Base-by-base conservation (phyloP, 495 filamentous ascomycete genomes). In the Talaromyces adpressus region DNA sequence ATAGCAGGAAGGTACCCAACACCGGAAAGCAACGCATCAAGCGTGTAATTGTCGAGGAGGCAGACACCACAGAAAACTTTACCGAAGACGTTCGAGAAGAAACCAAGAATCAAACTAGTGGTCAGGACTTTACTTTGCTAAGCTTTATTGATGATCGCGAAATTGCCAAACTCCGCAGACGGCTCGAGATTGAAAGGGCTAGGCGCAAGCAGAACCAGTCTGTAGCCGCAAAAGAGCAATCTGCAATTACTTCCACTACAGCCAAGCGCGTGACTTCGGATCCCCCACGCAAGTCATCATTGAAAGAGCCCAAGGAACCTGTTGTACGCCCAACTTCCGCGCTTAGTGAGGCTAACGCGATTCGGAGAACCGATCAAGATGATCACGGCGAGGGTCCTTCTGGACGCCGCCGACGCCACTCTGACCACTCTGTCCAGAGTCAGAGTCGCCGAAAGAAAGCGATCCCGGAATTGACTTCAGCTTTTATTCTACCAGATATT, bases 381-480 rank as follows among this genome's bases (percentile, higher is more conserved):
- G 72, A 78, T 51, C 72, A 62, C 16, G 73, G 77, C 2, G 69
- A 64, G 32, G 73, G 71, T 56, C 62, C 75, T 39, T 67, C 70
- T 6, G 73, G 76, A 54, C 79, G 81, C 32, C 69, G 68, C 7
- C 66, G 78, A 59, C 77, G 80, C 22, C 75, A 82, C 62, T 84
- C 81, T 14, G 80, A 83, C 9, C 71, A 79, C 62, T 77, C 77
- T 2, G 64, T 73, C 6, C 63, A 68, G 1, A 64, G 71, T 25
- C 70, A 69, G 22, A 70, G 71, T 9, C 75, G 72, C 23, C 77
- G 73, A 54, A 72, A 70, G 16, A 71, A 71, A 16, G 59, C 72
- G 23, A 65, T 71, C 25, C 83, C 86, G 12, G 86, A 89, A 62
- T 87, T 91, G 87, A 93, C 91, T 1, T 93, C 90, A n/a, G 90